phyloP scores from a whole-genome alignment of 495 filamentous ascomycete genomes.

The Polyplosphaeria fusca region DNA sequence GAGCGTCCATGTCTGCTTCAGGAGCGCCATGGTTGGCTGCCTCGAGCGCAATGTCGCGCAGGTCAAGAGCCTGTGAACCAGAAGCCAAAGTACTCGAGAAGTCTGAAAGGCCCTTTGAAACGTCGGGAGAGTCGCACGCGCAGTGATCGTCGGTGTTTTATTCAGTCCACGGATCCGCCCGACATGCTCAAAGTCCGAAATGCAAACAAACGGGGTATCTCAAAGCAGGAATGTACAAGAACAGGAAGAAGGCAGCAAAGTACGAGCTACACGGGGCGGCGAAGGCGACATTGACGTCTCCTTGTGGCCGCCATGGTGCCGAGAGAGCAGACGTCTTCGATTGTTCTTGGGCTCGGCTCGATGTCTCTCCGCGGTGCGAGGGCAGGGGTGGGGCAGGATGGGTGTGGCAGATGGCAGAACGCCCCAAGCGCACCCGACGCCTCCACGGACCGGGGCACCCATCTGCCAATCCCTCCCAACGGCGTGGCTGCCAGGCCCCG shows the following conservation, averaged over 20 bases:
- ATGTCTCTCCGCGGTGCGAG: not conserved
- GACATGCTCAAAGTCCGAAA: not conserved
- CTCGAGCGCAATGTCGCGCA: not conserved
- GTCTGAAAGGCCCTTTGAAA: not conserved
- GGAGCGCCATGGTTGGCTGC: slow-evolving; percentile 49
- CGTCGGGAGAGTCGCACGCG: not conserved
- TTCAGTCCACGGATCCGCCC: not conserved
- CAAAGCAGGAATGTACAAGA: not conserved
- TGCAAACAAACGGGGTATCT: not conserved
- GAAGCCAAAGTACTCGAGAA: not conserved
- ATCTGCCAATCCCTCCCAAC: not conserved
- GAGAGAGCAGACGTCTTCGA: not conserved
- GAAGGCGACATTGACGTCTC: not conserved
- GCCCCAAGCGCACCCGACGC: not conserved
- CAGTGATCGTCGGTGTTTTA: not conserved
- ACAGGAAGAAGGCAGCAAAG: not conserved
- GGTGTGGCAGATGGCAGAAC: not conserved
- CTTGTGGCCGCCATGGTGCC: not conserved
- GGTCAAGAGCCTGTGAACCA: not conserved
- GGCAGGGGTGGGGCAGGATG: not conserved
- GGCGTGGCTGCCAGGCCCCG: not conserved
- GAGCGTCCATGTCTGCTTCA: slow-evolving; percentile 69
- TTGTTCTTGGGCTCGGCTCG: not conserved
- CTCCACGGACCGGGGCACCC: not conserved
- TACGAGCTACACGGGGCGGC: no score